Conservation (phyloP, 2,329 filamentous ascomycete genomes). For the Pestalotiopsis sp. region DNA sequence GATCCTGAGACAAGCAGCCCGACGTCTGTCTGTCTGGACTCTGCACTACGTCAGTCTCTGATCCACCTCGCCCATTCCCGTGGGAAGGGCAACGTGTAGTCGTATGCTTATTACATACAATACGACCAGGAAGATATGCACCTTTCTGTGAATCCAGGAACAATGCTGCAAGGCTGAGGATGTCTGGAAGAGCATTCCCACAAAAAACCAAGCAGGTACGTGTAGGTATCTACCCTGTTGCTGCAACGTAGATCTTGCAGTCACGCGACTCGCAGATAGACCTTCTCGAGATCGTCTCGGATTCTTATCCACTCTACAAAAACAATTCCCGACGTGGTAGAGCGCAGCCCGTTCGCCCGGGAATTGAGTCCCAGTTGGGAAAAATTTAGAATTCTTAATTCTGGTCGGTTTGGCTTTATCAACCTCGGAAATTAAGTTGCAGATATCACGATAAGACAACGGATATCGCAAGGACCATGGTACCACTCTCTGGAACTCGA, state of each 20-base stretch:
- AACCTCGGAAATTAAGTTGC: background rate
- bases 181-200: too few species aligned
- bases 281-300: background rate
- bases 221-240: too few species aligned
- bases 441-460: background rate
- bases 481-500: background rate
- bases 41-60: background rate
- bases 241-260: background rate
- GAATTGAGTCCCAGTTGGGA: background rate
- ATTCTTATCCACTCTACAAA: background rate
- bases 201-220: too few species aligned
- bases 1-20: background rate
- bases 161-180: too few species aligned
- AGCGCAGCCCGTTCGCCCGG: background rate
- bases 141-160: background rate
- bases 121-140: background rate
- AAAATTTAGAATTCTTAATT: background rate
- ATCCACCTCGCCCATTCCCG: background rate
- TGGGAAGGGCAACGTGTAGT: too few species aligned
- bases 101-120: background rate
- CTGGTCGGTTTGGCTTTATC: background rate
- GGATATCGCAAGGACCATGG: background rate
- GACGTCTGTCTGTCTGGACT: background rate
- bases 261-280: background rate
- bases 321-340: background rate